phyloP scores from a whole-genome alignment of 1,284 basidiomycete genomes.

The Grifola frondosa region DNA sequence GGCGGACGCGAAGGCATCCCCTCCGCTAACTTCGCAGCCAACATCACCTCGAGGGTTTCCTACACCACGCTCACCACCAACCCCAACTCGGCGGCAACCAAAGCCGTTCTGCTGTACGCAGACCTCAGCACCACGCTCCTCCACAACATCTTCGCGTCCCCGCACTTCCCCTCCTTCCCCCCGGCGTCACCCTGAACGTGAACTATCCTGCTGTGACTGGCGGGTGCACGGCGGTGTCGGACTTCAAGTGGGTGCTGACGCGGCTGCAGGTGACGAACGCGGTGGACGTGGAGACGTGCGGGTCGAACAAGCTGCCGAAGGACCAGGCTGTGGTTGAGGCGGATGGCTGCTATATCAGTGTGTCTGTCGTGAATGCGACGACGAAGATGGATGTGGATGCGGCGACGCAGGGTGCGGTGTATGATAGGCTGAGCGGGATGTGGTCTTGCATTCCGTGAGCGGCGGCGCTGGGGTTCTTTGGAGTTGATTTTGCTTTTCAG shows the following conservation, averaged over 20 bases:
- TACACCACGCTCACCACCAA: conserved; percentile 43
- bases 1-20: conserved; percentile 47
- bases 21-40: conserved; percentile 50
- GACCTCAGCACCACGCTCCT: conserved; percentile 41
- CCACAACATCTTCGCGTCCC: conserved; percentile 34
- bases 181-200: conserved; percentile 45
- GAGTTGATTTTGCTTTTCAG: too few species aligned
- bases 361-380: conserved; percentile 47
- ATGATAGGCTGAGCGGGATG: conserved; percentile 37
- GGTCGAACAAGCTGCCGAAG: conserved; percentile 38
- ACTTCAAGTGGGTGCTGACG: conserved; percentile 47
- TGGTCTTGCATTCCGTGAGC: too few species aligned
- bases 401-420: conserved; percentile 39
- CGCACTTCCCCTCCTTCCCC: conserved; percentile 38
- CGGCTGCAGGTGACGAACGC: conserved; percentile 36
- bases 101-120: conserved; percentile 41
- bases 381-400: conserved; percentile 45
- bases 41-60: conserved; percentile 39
- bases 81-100: conserved; percentile 32
- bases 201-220: conserved; percentile 49
- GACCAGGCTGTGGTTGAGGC: conserved; percentile 38
- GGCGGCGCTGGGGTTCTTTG: too few species aligned
- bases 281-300: conserved; percentile 44
- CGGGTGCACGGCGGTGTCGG: conserved; percentile 37
- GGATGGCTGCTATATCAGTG: conserved; percentile 44